Evolutionary conservation across 2,329 filamentous ascomycete genomes (phyloP).

Genomic region (Lachnellula occidentalis): DNA sequence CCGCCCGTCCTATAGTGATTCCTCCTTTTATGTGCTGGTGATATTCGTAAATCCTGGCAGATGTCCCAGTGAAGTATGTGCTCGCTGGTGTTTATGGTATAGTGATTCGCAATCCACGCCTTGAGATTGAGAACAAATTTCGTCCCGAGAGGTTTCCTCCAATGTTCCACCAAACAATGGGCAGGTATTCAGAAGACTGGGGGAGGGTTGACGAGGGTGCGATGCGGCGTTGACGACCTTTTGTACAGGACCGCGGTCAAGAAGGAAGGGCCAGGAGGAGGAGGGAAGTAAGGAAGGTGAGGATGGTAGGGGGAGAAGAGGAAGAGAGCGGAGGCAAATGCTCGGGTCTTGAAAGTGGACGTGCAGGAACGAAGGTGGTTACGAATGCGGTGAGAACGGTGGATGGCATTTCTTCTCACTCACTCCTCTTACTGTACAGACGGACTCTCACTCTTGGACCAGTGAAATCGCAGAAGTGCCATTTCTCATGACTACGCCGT

Average conservation of each 20-base stretch:
- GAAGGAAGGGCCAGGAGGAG: neutral
- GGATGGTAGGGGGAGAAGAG: neutral
- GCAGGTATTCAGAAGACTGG: neutral
- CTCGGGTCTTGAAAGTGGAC: conserved; percentile 1
- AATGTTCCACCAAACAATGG: neutral
- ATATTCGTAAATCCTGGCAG: neutral
- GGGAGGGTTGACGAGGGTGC: neutral
- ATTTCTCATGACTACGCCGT: neutral
- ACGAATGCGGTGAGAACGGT: neutral
- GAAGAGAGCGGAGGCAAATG: neutral
- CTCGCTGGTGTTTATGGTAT: neutral
- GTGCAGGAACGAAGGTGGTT: neutral
- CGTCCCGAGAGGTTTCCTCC: neutral
- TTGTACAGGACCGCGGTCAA: neutral
- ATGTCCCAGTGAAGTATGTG: neutral
- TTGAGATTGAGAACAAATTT: neutral
- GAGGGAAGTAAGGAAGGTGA: neutral
- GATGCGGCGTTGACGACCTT: neutral
- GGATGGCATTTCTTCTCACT: neutral
- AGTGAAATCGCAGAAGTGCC: neutral
- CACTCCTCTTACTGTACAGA: too few relatives aligned
- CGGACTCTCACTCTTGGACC: neutral
- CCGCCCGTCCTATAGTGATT: neutral
- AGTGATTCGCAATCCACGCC: neutral
- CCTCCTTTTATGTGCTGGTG: neutral